Conservation (phyloP, 805 yeast species). For the Saccharomycopsis malanga region DNA sequence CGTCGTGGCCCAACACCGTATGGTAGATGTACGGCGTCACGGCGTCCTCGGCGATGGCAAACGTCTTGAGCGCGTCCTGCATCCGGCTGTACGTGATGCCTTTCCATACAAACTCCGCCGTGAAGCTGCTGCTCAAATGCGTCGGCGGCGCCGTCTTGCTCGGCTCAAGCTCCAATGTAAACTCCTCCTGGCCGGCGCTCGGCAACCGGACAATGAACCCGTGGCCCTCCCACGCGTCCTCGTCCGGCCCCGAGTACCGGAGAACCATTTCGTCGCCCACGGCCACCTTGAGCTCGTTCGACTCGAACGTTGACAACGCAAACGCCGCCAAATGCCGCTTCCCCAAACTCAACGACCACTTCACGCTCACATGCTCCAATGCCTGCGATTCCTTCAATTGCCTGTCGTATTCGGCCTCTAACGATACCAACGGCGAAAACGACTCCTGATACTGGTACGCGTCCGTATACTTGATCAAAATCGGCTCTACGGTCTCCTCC, state of each 20-base stretch:
- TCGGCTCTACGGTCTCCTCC: conserved; percentile 60
- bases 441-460: conserved; percentile 80
- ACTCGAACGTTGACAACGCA: conserved; percentile 58
- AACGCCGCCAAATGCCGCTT: conserved; percentile 65
- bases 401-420: conserved; percentile 77
- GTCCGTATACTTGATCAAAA: conserved; percentile 69
- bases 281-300: conserved; percentile 58
- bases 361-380: conserved; percentile 60
- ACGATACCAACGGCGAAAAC: conserved; percentile 74
- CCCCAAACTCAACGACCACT: conserved; percentile 66
- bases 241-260: conserved; percentile 48
- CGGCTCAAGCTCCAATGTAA: conserved; percentile 59
- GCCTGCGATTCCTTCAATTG: conserved; percentile 70
- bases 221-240: conserved; percentile 59
- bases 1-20: conserved; percentile 72
- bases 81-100: conserved; percentile 76
- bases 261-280: conserved; percentile 80
- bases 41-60: conserved; percentile 64
- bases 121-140: conserved; percentile 54
- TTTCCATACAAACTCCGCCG: conserved; percentile 87
- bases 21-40: conserved; percentile 72
- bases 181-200: conserved; percentile 54
- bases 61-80: conserved; percentile 66
- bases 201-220: conserved; percentile 75
- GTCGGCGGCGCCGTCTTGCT: conserved; percentile 48